Evolutionary conservation across 139 green algal species (phyloP).

Genomic region (Haematococcus lacustris): DNA sequence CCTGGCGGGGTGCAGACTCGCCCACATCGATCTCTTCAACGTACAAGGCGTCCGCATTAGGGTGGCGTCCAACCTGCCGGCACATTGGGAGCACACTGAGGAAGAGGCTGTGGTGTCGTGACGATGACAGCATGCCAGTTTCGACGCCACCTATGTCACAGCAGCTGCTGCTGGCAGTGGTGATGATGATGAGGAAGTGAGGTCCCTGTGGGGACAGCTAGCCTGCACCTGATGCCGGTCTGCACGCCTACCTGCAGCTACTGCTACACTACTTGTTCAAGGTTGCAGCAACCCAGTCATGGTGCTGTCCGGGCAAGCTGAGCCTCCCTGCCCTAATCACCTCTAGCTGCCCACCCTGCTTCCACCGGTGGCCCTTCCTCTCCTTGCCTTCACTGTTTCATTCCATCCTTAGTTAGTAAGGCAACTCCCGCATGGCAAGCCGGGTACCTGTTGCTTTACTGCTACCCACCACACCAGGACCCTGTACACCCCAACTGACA

Average conservation of each 20-base stretch:
- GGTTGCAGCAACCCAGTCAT: no score
- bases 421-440: no score
- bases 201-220: no score
- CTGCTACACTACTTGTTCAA: no score
- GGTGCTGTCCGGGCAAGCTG: not conserved
- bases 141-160: not conserved
- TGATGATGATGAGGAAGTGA: no score
- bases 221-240: no score
- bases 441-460: no score
- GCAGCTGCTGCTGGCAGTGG: not conserved
- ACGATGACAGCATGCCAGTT: not conserved
- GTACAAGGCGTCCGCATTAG: slow-evolving; percentile 89
- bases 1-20: slow-evolving; percentile 68
- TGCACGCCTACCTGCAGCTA: no score
- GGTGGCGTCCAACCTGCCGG: slow-evolving; percentile 60
- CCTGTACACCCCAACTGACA: not conserved
- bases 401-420: not conserved
- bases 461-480: not conserved
- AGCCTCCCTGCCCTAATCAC: not conserved
- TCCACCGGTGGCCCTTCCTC: not conserved
- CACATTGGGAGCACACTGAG: not conserved
- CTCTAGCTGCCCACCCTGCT: not conserved
- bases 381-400: not conserved
- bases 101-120: no score
- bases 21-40: slow-evolving; percentile 94